phyloP scores from a whole-genome alignment of 2,329 filamentous ascomycete species.

The Diaporthe ampelina region DNA sequence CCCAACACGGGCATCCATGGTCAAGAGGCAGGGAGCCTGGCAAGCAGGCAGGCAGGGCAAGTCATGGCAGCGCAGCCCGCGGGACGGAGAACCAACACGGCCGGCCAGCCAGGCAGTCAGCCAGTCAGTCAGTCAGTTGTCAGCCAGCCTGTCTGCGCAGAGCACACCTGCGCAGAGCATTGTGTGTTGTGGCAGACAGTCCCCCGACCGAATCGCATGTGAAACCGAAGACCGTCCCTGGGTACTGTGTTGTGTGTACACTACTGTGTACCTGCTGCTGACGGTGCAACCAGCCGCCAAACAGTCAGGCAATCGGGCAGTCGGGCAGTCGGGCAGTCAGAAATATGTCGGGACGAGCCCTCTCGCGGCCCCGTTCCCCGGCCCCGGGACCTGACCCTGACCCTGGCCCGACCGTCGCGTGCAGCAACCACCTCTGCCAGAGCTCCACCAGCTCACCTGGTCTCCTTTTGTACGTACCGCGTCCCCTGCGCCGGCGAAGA shows the following conservation, averaged over 20 bases:
- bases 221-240: slow-evolving; percentile 1
- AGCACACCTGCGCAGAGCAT: too few relatives aligned
- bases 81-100: neutral
- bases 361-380: neutral
- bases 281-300: neutral
- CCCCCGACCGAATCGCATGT: slow-evolving; percentile 19
- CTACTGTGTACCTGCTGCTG: too few relatives aligned
- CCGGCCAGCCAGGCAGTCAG: too few relatives aligned
- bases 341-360: too few relatives aligned
- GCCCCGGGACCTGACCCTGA: neutral
- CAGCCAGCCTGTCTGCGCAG: too few relatives aligned
- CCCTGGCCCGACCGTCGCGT: slow-evolving; percentile 3
- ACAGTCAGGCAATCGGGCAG: neutral
- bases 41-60: neutral
- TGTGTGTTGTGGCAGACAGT: too few relatives aligned
- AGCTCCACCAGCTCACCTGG: neutral
- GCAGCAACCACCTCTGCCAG: neutral
- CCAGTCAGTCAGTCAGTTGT: too few relatives aligned
- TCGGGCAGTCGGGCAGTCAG: too few relatives aligned
- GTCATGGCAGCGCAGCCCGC: slow-evolving; percentile 10
- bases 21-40: neutral
- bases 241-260: too few relatives aligned
- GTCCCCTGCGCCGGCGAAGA: slow-evolving; percentile 18
- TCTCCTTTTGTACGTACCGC: neutral
- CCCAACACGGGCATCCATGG: slow-evolving; percentile 28